These are phyloP conservation scores for Yamadazyma paraphyllophila DNA, from an alignment of 805 yeast species.

Conservation along the genomic window DNA sequence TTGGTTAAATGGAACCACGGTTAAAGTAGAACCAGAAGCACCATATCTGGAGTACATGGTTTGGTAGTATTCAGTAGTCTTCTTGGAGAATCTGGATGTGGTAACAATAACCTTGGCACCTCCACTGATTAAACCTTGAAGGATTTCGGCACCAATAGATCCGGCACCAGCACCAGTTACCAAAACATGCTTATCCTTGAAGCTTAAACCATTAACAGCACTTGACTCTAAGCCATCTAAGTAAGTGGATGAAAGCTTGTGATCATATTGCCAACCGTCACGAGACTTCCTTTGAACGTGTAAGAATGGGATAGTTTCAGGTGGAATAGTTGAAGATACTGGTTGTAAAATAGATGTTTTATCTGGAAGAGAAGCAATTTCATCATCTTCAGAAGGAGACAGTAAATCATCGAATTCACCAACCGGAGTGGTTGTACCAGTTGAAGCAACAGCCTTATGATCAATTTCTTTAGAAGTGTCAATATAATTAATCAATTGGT, in stretches of 20 bases:
- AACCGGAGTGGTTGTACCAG: slow-evolving; percentile 42
- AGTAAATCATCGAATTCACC: slow-evolving; percentile 31
- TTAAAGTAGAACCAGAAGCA: slow-evolving; percentile 85
- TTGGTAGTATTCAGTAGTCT: slow-evolving; percentile 95
- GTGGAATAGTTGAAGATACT: slow-evolving; percentile 70
- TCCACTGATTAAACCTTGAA: slow-evolving; percentile 93
- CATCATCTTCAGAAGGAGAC: slow-evolving; percentile 64
- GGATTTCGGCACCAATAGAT: slow-evolving; percentile 95
- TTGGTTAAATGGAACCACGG: slow-evolving; percentile 98
- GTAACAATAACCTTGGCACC: slow-evolving; percentile 98
- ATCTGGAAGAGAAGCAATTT: slow-evolving; percentile 81
- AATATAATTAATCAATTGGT: slow-evolving; percentile 66
- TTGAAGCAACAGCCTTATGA: slow-evolving; percentile 43
- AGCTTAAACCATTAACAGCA: slow-evolving; percentile 91
- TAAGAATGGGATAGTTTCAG: slow-evolving; percentile 90
- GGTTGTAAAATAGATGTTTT: slow-evolving; percentile 66
- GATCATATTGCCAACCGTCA: slow-evolving; percentile 85
- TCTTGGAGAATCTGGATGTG: slow-evolving; percentile 90
- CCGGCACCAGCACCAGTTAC: slow-evolving; percentile 99
- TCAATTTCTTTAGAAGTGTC: slow-evolving; percentile 70
- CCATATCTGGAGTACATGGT: slow-evolving; percentile 89
- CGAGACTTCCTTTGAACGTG: slow-evolving; percentile 79
- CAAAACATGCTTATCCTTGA: slow-evolving; percentile 82
- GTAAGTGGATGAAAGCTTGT: slow-evolving; percentile 69
- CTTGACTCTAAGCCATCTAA: slow-evolving; percentile 90